Base-by-base conservation (phyloP, 257 asterid genomes). In the Petunia secreta region DNA sequence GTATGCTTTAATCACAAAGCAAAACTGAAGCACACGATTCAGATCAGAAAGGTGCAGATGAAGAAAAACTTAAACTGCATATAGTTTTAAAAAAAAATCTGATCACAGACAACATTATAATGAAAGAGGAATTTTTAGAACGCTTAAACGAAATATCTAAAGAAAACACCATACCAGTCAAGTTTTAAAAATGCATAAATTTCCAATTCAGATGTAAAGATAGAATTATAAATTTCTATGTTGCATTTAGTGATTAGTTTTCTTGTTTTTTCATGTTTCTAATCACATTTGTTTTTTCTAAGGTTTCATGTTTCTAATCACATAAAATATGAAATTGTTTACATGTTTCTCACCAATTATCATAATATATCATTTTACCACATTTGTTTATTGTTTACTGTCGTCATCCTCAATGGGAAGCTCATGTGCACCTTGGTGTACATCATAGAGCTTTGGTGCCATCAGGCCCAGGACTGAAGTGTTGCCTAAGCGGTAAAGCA, bases 291-390 rank as follows among this genome's bases (percentile, higher is more conserved):
- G 25, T 25, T 25, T 25, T 25, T 25, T 25, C 25, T 25, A 25
- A 25, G 25, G 25, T 50, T 71, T 71, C 77, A 71, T 50, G 34
- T 60, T 48, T 71, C 44, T 71, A 36, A 71, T 71, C 44, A 34
- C 25, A 50, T 34, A 50, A 14, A 25, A 48, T 48, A 71, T 34
- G 25, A 25, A 25, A 25, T 71, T 39, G 34, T 48, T 60, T 25
- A 48, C 50, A 34, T 48, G 37, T 50, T 50, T 34, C 60, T 71
- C 62, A 34, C 46, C 60, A 50, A 48, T 11, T 73, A n/a, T 57
- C 2, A 57, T 57, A 73, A 73, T 38, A 50, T 34, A 11, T 38
- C 11, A 25, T n/a, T 67, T 40, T 73, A 73, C 15, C 62, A 50
- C 34, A 50, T 16, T 73, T 73, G 6, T 50, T 44, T 50, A 71